phyloP scores from a whole-genome alignment of 2,329 filamentous ascomycete genomes.

The Cordyceps fumosorosea region DNA sequence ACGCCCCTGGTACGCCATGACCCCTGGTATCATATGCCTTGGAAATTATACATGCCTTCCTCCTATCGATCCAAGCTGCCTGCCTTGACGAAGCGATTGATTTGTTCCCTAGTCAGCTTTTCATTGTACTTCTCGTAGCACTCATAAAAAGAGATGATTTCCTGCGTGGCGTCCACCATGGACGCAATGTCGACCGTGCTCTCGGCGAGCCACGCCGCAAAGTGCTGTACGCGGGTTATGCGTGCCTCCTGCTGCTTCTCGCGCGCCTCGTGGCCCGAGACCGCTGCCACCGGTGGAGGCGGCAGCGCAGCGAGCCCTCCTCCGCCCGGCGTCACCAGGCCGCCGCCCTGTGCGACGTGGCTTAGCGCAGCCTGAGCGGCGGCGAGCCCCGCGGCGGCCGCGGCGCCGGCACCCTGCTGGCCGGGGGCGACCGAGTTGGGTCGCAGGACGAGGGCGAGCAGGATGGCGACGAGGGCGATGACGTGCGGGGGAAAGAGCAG shows the following conservation, averaged over 20 bases:
- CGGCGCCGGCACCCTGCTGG: slow-evolving; percentile 23
- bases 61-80: slow-evolving; percentile 46
- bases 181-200: slow-evolving; percentile 78
- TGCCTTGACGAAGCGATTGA: slow-evolving; percentile 54
- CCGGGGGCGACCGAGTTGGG: slow-evolving; percentile 37
- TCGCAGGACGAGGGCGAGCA: slow-evolving; percentile 76
- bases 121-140: slow-evolving; percentile 56
- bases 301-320: not conserved
- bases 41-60: not conserved
- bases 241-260: slow-evolving; percentile 47
- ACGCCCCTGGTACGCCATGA: slow-evolving; percentile 2
- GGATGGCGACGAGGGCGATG: slow-evolving; percentile 78
- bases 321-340: not conserved
- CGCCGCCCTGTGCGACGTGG: slow-evolving; percentile 33
- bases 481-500: slow-evolving; percentile 80
- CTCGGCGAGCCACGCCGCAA: slow-evolving; percentile 75
- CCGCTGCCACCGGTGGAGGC: not conserved
- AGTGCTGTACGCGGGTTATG: slow-evolving; percentile 58
- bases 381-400: slow-evolving; percentile 38
- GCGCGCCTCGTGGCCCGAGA: slow-evolving; percentile 28
- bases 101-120: slow-evolving; percentile 51
- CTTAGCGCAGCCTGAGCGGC: slow-evolving; percentile 43
- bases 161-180: slow-evolving; percentile 84
- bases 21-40: slow-evolving; percentile 9
- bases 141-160: slow-evolving; percentile 85